A percentile compares a stretch with the other conserved stretches of the same genome.
Evolutionary conservation across 352 stramenopile species (phyloP).

Genomic region (Globisporangium barbulae): DNA sequence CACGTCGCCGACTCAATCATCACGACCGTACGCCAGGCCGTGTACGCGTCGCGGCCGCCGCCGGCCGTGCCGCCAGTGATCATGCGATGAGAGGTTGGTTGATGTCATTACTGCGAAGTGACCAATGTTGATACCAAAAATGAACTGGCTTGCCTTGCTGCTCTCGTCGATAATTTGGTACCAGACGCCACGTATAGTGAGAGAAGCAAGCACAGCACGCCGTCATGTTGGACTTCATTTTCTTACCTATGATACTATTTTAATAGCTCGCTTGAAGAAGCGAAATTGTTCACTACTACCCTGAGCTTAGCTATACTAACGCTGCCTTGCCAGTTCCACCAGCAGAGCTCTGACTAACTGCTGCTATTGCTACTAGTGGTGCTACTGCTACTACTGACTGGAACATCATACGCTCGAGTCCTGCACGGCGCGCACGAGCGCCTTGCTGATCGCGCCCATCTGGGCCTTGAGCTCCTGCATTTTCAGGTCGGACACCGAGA

Average conservation of each 20-base stretch:
- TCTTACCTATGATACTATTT: constrained; percentile 1
- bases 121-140: constrained; percentile 1
- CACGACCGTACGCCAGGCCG: constrained; percentile 6
- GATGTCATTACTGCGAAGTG: too few species aligned
- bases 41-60: constrained; percentile 2
- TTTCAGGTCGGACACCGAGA: constrained; percentile 8
- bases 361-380: not conserved
- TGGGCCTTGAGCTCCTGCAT: constrained; percentile 17
- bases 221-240: not conserved
- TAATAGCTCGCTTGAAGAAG: too few species aligned
- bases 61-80: not conserved
- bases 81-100: too few species aligned
- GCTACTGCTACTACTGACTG: not conserved
- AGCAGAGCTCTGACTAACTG: not conserved
- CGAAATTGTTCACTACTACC: too few species aligned
- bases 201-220: too few species aligned
- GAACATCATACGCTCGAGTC: not conserved
- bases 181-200: not conserved
- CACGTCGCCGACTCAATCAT: constrained; percentile 17
- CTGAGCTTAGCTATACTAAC: constrained; percentile 2
- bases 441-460: constrained; percentile 8
- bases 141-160: too few species aligned
- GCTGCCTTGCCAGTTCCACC: not conserved
- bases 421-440: constrained; percentile 13
- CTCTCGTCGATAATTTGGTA: not conserved